Evolutionary conservation across 169 alveolate species (phyloP).

Genomic region (Blepharisma undulans): DNA sequence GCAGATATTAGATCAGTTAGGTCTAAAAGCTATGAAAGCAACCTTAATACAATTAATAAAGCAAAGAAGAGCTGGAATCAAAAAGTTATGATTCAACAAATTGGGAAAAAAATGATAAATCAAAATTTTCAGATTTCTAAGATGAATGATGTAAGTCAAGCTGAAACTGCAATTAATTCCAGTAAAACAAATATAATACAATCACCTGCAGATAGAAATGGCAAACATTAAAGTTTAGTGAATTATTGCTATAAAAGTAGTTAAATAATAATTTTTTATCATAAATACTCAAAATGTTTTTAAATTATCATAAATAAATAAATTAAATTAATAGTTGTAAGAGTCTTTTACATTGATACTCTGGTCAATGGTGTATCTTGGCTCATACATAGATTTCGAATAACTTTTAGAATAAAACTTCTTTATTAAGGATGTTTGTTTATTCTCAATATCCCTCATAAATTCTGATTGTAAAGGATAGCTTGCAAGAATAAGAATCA

Average conservation of each 20-base stretch:
- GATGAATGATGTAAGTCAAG: neutral
- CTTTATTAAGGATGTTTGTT: neutral
- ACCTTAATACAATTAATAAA: neutral
- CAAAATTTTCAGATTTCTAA: neutral
- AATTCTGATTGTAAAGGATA: slow-evolving; percentile 5
- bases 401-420: neutral
- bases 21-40: neutral
- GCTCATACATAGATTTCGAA: neutral
- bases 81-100: neutral
- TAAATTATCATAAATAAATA: neutral
- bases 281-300: too few relatives aligned
- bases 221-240: neutral
- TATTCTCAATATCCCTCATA: neutral
- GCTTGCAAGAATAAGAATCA: neutral
- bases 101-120: neutral
- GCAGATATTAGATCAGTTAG: neutral
- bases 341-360: neutral
- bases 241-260: neutral
- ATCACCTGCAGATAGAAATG: neutral
- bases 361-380: neutral
- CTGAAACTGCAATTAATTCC: neutral
- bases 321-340: too few relatives aligned
- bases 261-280: too few relatives aligned
- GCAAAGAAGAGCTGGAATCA: neutral
- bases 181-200: neutral